Evolutionary conservation across 1,284 basidiomycete genomes (phyloP), one percentile per base, ranked within the genome.

Genomic region (Termitomyces sp.): DNA sequence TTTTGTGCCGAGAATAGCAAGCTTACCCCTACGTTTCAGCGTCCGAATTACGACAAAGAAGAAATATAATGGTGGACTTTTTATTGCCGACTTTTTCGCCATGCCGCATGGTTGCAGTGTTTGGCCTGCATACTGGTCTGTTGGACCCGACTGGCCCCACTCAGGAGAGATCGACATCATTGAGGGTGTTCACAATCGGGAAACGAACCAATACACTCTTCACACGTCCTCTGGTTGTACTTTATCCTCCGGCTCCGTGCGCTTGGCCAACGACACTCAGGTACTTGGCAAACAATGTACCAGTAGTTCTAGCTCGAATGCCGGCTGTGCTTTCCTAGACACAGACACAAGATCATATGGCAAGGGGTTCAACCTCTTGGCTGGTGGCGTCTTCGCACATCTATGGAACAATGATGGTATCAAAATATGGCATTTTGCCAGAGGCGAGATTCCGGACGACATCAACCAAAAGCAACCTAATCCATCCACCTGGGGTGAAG

Each of bases 71-170:
- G 73, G 78, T 19, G 90, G 90, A 1, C 74, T 94, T 24, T 86
- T 93, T 69, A 81, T 94, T 57, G 77, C 88, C n/a, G 90, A 94
- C 66, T 78, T 92, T 58, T 73, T 70, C 51, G 70, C 80, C 15
- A 90, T 91, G 84, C 90, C 92, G 1, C 79, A 82, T 62, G 91
- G 91, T 0, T 92, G 89, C 68, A 81, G 81, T 43, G 80, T 86
- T 41, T 94, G 91, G 91, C 91, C 90, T 50, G 90, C 91, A 24
- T 90, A 78, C 69, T 80, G 75, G 74, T 75, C 73, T 9, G 73
- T 77, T 36, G 85, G 84, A n/a, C 73, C 76, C 5, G 67, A 81
- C 56, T 94, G 91, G 91, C 92, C 90, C 1, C 47, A 63, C n/a
- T 76, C 67, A 13, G 78, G 78, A 17, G 87, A 90, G 67, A 87